Conservation (phyloP, 2,329 filamentous ascomycete genomes). For the Dactylonectria macrodidyma region DNA sequence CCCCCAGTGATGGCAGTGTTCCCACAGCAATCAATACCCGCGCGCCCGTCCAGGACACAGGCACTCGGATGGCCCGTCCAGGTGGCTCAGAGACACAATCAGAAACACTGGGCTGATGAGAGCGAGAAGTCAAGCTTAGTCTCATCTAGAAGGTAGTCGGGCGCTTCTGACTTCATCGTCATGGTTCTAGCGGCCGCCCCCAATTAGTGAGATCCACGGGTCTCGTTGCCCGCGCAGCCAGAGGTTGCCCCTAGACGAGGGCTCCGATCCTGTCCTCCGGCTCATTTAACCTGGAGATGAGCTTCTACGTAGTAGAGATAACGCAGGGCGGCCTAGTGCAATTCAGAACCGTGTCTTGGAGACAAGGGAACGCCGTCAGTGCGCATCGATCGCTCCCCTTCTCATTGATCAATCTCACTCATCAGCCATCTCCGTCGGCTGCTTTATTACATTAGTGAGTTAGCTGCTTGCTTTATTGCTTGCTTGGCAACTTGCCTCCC, state of each 20-base stretch:
- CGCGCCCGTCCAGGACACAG: conserved; percentile 29
- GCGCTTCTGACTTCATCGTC: conserved; percentile 10
- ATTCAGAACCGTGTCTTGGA: conserved; percentile 13
- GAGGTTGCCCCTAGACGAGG: conserved; percentile 10
- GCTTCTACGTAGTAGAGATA: conserved; percentile 24
- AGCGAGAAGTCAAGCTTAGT: conserved; percentile 15
- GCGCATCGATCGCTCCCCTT: conserved; percentile 21
- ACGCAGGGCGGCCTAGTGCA: conserved; percentile 5
- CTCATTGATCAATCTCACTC: conserved; percentile 30
- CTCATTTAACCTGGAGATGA: conserved; percentile 38
- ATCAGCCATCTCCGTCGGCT: conserved; percentile 12
- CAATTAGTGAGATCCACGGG: conserved; percentile 23
- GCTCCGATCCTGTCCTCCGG: conserved; percentile 19
- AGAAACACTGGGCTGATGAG: conserved; percentile 13
- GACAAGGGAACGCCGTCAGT: conserved; percentile 23
- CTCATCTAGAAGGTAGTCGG: conserved; percentile 10
- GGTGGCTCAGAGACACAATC: conserved; percentile 23
- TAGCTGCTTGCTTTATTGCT: not conserved
- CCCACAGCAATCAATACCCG: conserved; percentile 30
- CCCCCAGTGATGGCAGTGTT: conserved; percentile 11
- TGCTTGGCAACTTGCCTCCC: not conserved
- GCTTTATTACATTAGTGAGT: not conserved
- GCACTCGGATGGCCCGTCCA: conserved; percentile 33
- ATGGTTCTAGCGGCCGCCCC: conserved; percentile 32
- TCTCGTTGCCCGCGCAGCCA: conserved; percentile 7